These are phyloP conservation scores for Yamadazyma jaroonii DNA, from an alignment of 1,139 yeast species.

Conservation along the genomic window DNA sequence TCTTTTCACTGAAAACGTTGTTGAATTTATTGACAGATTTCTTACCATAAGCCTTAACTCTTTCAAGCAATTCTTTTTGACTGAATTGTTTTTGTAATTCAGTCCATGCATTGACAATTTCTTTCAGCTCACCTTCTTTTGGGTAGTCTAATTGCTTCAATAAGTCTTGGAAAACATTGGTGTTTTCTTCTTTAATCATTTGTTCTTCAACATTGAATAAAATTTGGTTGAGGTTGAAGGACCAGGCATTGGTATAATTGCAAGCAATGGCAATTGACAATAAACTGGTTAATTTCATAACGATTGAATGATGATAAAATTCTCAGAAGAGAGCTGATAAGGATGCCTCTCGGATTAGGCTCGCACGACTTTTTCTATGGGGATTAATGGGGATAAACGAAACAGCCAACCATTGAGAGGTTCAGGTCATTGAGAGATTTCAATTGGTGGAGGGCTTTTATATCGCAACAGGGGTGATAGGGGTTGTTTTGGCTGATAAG, in stretches of 20 bases:
- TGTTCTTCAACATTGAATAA: slow-evolving; percentile 5
- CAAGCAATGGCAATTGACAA: slow-evolving; percentile 6
- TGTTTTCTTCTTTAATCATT: background rate
- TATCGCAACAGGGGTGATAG: too few relatives aligned
- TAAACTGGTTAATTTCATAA: slow-evolving; percentile 8
- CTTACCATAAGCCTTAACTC: slow-evolving; percentile 19
- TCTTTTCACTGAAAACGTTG: slow-evolving; percentile 5
- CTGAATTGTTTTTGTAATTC: slow-evolving; percentile 20
- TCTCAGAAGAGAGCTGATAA: background rate
- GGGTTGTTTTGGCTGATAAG: too few relatives aligned
- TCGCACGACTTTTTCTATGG: background rate
- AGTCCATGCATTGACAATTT: slow-evolving; percentile 23
- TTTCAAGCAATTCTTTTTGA: slow-evolving; percentile 16
- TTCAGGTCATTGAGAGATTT: too few relatives aligned
- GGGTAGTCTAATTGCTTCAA: slow-evolving; percentile 7
- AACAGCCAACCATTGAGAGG: background rate
- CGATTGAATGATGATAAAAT: background rate
- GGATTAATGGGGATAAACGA: background rate
- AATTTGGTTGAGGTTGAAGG: slow-evolving; percentile 6
- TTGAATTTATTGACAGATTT: slow-evolving; percentile 11
- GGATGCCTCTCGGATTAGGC: background rate
- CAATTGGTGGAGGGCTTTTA: too few relatives aligned
- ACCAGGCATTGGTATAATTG: slow-evolving; percentile 5
- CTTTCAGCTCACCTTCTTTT: slow-evolving; percentile 8
- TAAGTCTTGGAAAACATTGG: slow-evolving; percentile 4